These are phyloP conservation scores for Tricholoma terreum DNA, from an alignment of 768 basidiomycete species.

Conservation along the genomic window DNA sequence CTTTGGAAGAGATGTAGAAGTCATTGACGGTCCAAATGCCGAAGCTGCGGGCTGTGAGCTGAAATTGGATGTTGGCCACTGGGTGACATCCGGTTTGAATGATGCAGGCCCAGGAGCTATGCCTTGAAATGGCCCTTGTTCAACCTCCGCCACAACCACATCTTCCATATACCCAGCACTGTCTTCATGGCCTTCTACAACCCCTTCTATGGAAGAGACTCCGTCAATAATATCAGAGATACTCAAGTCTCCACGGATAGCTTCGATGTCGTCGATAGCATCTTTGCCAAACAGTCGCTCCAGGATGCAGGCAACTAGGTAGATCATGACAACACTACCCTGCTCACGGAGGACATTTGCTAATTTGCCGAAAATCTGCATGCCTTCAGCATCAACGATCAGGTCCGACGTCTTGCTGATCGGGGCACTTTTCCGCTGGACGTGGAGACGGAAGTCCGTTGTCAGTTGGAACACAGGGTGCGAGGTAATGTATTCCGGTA, in stretches of 20 bases:
- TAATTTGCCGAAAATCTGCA: conserved; percentile 66
- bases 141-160: conserved; percentile 20
- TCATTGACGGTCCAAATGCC: conserved; percentile 14
- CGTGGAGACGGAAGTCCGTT: conserved; percentile 74
- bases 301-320: conserved; percentile 84
- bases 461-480: conserved; percentile 82
- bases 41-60: conserved; percentile 2
- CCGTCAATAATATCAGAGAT: conserved; percentile 73
- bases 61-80: conserved; percentile 14
- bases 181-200: conserved; percentile 21
- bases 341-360: conserved; percentile 61
- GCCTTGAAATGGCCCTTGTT: conserved; percentile 8
- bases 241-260: conserved; percentile 53
- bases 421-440: conserved; percentile 75
- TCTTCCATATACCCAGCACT: conserved; percentile 20
- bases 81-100: conserved; percentile 15
- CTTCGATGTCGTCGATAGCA: conserved; percentile 73
- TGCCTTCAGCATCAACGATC: conserved; percentile 60
- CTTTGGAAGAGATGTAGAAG: conserved; percentile 14
- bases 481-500: conserved; percentile 61
- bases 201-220: conserved; percentile 24
- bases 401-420: conserved; percentile 66
- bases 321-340: conserved; percentile 71
- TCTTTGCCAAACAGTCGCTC: conserved; percentile 84
- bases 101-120: conserved; percentile 7